A percentile compares a stretch with the other conserved stretches of the same genome.
Evolutionary conservation across 139 green algal species (phyloP).

Genomic region (Chlorella sp.): DNA sequence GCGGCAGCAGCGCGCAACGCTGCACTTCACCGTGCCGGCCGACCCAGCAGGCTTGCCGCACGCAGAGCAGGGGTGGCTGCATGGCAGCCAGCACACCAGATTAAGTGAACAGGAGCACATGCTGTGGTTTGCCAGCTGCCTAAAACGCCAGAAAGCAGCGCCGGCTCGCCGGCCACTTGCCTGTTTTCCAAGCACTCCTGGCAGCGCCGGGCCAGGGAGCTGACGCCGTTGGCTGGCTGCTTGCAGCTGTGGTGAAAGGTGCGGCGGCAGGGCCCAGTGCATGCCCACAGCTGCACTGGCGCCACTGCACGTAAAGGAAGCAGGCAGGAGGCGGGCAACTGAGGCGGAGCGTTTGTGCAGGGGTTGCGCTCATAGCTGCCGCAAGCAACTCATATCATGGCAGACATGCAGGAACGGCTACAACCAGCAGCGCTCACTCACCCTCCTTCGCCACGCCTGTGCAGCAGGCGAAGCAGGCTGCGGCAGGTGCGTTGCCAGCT

Average conservation of each 20-base stretch:
- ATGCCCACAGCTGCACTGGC: slow-evolving; percentile 19
- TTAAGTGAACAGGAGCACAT: background rate
- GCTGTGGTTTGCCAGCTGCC: too few relatives aligned
- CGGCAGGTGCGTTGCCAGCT: background rate
- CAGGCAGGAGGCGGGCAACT: background rate
- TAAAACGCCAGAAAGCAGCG: too few relatives aligned
- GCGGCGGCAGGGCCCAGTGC: slow-evolving; percentile 32
- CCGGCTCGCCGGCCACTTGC: background rate
- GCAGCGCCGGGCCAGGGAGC: slow-evolving; percentile 22
- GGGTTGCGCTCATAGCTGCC: too few relatives aligned
- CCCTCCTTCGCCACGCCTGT: background rate
- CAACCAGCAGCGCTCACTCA: background rate
- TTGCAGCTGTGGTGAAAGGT: slow-evolving; percentile 40
- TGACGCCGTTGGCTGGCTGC: background rate
- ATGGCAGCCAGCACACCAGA: too few relatives aligned
- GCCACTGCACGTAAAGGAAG: background rate
- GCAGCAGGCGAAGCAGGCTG: slow-evolving; percentile 22
- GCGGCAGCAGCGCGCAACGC: slow-evolving; percentile 40
- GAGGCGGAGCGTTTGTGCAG: too few relatives aligned
- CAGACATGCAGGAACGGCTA: too few relatives aligned
- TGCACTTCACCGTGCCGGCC: slow-evolving; percentile 51
- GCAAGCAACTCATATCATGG: too few relatives aligned
- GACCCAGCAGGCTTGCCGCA: slow-evolving; percentile 26
- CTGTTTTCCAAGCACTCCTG: slow-evolving; percentile 27
- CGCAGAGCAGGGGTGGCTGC: slow-evolving; percentile 40